phyloP scores from a whole-genome alignment of 805 yeast species.

The Candida qinlingensis region DNA sequence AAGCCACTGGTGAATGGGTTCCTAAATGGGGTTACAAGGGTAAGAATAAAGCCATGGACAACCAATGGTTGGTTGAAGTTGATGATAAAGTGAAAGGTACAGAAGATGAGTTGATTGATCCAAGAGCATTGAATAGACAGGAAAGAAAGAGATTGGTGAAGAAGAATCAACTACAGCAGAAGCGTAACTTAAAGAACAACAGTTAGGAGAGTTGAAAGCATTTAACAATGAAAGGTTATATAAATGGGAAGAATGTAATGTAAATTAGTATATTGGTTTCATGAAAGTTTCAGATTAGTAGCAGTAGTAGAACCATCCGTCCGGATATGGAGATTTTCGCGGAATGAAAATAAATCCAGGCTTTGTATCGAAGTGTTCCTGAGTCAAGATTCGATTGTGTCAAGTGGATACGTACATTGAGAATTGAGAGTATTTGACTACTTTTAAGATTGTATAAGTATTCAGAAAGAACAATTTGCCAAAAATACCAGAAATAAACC shows the following conservation, averaged over 20 bases:
- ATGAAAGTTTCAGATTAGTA: background rate
- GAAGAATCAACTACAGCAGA: conserved; percentile 81
- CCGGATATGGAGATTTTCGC: no score
- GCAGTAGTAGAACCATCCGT: no score
- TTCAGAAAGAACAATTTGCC: no score
- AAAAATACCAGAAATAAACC: no score
- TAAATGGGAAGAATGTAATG: no score
- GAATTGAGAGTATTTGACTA: no score
- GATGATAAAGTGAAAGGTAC: conserved; percentile 63
- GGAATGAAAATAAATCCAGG: no score
- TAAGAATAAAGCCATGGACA: conserved; percentile 77
- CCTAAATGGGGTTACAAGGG: conserved; percentile 99
- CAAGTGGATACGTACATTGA: no score
- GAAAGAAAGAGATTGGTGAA: conserved; percentile 82
- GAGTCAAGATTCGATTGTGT: no score
- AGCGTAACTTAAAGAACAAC: conserved; percentile 58
- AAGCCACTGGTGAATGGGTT: conserved; percentile 89
- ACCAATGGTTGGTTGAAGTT: conserved; percentile 95
- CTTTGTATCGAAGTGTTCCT: no score
- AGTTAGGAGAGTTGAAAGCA: conserved; percentile 1
- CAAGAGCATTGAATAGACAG: conserved; percentile 73
- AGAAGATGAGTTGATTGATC: conserved; percentile 70
- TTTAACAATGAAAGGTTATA: no score
- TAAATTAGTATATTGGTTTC: background rate
- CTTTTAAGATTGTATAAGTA: no score